Evolutionary conservation across 2,329 filamentous ascomycete genomes (phyloP).

Genomic region (Aspergillus fumigatus): DNA sequence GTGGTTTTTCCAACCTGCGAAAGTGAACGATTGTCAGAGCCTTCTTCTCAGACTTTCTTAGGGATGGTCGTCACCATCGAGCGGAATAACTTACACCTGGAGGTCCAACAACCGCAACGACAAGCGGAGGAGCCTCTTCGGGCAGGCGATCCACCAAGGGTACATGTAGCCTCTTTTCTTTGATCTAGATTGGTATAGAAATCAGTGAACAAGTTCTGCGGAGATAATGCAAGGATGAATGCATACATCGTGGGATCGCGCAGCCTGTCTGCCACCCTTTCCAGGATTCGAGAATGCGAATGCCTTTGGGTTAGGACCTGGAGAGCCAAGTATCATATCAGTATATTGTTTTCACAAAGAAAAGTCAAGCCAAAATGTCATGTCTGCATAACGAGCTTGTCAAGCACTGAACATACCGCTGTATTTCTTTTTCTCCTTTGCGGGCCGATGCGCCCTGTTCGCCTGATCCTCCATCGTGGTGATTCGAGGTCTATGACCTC

Average conservation of each 20-base stretch:
- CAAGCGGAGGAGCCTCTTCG: constrained; percentile 87
- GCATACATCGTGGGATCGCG: constrained; percentile 52
- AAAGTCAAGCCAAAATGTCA: neutral
- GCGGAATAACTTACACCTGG: constrained; percentile 61
- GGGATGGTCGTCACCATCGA: neutral
- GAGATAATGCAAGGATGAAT: neutral
- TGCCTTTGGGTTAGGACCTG: constrained; percentile 80
- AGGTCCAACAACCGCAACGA: constrained; percentile 91
- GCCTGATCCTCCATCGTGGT: constrained; percentile 71
- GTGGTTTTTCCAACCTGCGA: constrained; percentile 76
- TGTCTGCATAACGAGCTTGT: neutral
- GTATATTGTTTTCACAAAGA: neutral
- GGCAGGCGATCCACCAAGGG: constrained; percentile 93
- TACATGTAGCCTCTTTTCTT: constrained; percentile 94
- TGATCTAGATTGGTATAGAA: constrained; percentile 56
- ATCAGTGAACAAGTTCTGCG: constrained; percentile 12
- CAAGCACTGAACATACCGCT: constrained; percentile 47
- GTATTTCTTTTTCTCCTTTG: constrained; percentile 82
- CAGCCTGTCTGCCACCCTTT: constrained; percentile 65
- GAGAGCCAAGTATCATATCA: constrained; percentile 2
- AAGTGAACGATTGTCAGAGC: constrained; percentile 2
- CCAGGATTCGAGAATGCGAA: constrained; percentile 82
- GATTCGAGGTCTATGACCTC: constrained; percentile 26
- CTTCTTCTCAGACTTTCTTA: neutral
- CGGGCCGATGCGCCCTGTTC: constrained; percentile 78